These are phyloP conservation scores for Ceratocystis colombiana DNA, from an alignment of 2,329 filamentous ascomycete species.

Conservation along the genomic window DNA sequence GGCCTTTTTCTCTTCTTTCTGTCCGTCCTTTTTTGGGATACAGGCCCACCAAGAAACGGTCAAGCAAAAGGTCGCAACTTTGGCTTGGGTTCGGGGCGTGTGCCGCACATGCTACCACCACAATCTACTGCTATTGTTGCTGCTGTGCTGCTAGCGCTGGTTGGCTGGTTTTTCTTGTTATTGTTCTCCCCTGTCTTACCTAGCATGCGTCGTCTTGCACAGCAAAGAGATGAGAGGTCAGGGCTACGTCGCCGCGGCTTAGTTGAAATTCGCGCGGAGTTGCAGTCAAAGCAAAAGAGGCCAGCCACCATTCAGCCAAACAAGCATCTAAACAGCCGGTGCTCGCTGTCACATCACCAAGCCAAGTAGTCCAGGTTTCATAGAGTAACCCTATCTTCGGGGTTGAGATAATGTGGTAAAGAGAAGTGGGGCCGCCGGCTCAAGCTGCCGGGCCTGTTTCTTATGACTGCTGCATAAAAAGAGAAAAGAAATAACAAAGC, in stretches of 20 bases:
- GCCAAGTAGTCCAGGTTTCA: not conserved
- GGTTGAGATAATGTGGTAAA: not conserved
- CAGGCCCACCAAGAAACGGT: not conserved
- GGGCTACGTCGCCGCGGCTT: not conserved
- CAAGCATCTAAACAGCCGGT: not conserved
- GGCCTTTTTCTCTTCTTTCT: slow-evolving; percentile 3
- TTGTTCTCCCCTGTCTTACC: too few species aligned
- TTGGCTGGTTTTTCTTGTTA: not conserved
- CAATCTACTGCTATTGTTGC: not conserved
- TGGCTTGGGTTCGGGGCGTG: not conserved
- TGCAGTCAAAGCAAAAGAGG: slow-evolving; percentile 7
- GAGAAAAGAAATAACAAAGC: not conserved
- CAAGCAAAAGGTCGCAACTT: slow-evolving; percentile 3
- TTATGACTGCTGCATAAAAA: not conserved
- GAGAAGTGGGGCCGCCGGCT: not conserved
- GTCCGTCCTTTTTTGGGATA: not conserved
- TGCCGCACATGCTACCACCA: too few species aligned
- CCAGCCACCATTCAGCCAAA: not conserved
- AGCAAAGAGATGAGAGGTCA: not conserved
- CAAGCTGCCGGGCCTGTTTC: slow-evolving; percentile 3
- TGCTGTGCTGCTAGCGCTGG: not conserved
- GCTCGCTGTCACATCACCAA: too few species aligned
- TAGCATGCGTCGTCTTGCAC: not conserved
- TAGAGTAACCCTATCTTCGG: not conserved
- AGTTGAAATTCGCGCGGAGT: not conserved